Conservation (phyloP, 768 basidiomycete genomes). For the Boletus sensibilis region DNA sequence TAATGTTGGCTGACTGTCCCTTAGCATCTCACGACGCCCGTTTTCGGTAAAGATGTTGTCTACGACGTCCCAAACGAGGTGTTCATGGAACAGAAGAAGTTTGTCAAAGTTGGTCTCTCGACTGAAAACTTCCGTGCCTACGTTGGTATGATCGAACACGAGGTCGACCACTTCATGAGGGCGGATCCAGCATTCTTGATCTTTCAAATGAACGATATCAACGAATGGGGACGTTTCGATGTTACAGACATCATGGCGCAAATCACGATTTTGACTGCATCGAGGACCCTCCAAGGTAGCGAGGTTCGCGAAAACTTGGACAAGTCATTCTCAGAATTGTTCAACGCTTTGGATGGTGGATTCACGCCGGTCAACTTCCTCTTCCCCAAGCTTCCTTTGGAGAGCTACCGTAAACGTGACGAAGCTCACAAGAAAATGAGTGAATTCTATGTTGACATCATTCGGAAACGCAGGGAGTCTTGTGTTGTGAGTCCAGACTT, state of each 20-base stretch:
- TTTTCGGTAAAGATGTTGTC: conserved; percentile 97
- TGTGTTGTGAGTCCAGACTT: conserved; percentile 36
- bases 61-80: conserved; percentile 96
- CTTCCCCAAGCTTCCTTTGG: conserved; percentile 90
- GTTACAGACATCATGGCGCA: conserved; percentile 72
- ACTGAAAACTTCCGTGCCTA: conserved; percentile 89
- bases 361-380: conserved; percentile 96
- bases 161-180: conserved; percentile 68
- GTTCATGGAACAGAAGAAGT: conserved; percentile 99
- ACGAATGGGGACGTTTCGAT: conserved; percentile 80
- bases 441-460: conserved; percentile 87
- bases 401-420: conserved; percentile 87
- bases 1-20: background rate
- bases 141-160: conserved; percentile 74
- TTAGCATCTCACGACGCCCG: conserved; percentile 88
- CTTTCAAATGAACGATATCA: conserved; percentile 63
- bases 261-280: conserved; percentile 93
- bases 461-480: conserved; percentile 63
- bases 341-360: conserved; percentile 89
- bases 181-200: conserved; percentile 61
- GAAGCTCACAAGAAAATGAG: conserved; percentile 90
- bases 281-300: conserved; percentile 88
- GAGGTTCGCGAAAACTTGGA: conserved; percentile 81
- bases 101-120: conserved; percentile 94
- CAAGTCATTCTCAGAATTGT: conserved; percentile 81